Conservation (phyloP, 441 rosid species). For the Kokia cookei region DNA sequence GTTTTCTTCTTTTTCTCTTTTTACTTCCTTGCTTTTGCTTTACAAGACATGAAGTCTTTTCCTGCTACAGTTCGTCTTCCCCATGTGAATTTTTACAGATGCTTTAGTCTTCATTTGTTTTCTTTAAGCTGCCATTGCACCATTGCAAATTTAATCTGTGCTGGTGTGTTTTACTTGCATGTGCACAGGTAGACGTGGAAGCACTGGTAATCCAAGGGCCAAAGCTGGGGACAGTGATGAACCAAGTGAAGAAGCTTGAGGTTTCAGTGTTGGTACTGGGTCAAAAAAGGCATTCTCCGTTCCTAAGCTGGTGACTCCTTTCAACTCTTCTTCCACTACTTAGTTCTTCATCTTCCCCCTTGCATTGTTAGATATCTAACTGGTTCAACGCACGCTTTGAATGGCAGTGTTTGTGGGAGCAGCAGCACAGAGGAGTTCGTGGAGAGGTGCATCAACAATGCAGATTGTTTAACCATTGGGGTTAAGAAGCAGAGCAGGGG, state of each 20-base stretch:
- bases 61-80: not conserved
- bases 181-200: conserved; percentile 76
- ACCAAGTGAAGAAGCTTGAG: conserved; percentile 92
- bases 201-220: conserved; percentile 87
- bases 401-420: conserved; percentile 58
- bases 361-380: not conserved
- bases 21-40: not conserved
- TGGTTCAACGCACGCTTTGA: not conserved
- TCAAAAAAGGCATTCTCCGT: conserved; percentile 59
- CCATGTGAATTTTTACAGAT: not conserved
- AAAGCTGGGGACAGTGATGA: conserved; percentile 61
- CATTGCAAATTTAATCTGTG: not conserved
- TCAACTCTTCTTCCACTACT: not conserved
- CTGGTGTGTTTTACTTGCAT: not conserved
- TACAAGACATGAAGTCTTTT: not conserved
- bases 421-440: conserved; percentile 69
- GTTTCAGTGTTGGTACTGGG: conserved; percentile 79
- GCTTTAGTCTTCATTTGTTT: not conserved
- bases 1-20: too few relatives aligned
- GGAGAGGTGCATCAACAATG: conserved; percentile 64
- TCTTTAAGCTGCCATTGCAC: not conserved
- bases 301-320: conserved; percentile 49
- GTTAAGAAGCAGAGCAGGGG: conserved; percentile 89
- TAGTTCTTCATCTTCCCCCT: conserved; percentile 14
- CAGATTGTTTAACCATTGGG: conserved; percentile 80